phyloP scores from a whole-genome alignment of 2,329 filamentous ascomycete genomes.

The Beauveria sp. region DNA sequence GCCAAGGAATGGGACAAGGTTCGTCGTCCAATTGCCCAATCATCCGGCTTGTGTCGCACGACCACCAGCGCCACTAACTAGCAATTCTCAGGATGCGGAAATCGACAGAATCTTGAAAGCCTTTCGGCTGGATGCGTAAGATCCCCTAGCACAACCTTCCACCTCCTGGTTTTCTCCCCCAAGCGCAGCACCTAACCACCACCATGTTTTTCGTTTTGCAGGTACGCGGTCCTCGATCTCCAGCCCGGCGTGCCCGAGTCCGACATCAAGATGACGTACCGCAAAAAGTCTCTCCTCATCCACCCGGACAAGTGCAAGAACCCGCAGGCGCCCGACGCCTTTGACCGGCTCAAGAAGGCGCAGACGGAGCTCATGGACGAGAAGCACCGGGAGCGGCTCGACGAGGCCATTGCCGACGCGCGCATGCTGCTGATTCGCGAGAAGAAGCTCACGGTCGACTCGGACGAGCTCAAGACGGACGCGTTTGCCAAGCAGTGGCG shows the following conservation, averaged over 20 bases:
- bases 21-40: slow-evolving; percentile 15
- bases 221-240: slow-evolving; percentile 89
- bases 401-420: slow-evolving; percentile 93
- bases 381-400: slow-evolving; percentile 76
- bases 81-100: slow-evolving; percentile 69
- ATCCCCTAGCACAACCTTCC: neutral
- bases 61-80: neutral
- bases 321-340: slow-evolving; percentile 83
- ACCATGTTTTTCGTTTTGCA: slow-evolving; percentile 22
- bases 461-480: slow-evolving; percentile 74
- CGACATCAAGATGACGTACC: slow-evolving; percentile 90
- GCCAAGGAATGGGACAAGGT: slow-evolving; percentile 89
- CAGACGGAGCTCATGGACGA: slow-evolving; percentile 89
- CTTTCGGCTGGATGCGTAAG: slow-evolving; percentile 63
- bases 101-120: slow-evolving; percentile 90
- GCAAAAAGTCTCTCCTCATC: slow-evolving; percentile 97
- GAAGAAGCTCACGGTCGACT: slow-evolving; percentile 86
- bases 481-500: slow-evolving; percentile 82
- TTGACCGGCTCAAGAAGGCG: slow-evolving; percentile 93
- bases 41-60: neutral
- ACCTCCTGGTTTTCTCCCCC: too few relatives aligned
- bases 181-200: slow-evolving; percentile 1
- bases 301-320: slow-evolving; percentile 98
- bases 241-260: slow-evolving; percentile 92
- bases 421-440: slow-evolving; percentile 92